Conservation (phyloP, 257 asterid species). For the Knoxia roxburghii region DNA sequence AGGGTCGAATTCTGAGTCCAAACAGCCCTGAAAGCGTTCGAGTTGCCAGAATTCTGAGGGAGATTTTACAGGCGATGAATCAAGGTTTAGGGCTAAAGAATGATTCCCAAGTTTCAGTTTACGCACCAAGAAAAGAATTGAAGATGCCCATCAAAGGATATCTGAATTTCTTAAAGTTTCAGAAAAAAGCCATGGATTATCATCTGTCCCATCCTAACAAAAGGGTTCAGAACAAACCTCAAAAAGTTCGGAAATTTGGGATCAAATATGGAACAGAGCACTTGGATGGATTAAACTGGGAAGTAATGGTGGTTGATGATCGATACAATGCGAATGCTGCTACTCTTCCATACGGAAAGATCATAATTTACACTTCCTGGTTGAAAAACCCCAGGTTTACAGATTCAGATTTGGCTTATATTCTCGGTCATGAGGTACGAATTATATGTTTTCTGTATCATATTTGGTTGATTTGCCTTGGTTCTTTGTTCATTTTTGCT, state of each 20-base stretch:
- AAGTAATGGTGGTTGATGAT: constrained; percentile 6
- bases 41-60: neutral
- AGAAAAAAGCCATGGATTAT: neutral
- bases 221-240: neutral
- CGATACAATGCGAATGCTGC: neutral
- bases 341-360: neutral
- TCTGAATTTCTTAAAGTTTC: neutral
- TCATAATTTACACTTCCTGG: neutral
- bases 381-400: neutral
- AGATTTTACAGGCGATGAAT: neutral
- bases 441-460: no score
- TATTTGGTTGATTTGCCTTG: no score
- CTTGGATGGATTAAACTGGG: constrained; percentile 10
- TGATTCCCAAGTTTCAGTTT: neutral
- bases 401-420: neutral
- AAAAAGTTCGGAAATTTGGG: neutral
- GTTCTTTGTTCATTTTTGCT: no score
- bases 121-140: neutral
- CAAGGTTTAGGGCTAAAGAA: neutral
- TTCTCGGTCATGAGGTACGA: neutral
- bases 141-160: no score
- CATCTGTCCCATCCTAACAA: neutral
- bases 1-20: neutral
- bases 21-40: neutral
- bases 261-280: neutral